Evolutionary conservation across 2,329 filamentous ascomycete species (phyloP), one percentile per base, ranked within the genome.

Genomic region (Gyromitra esculenta): DNA sequence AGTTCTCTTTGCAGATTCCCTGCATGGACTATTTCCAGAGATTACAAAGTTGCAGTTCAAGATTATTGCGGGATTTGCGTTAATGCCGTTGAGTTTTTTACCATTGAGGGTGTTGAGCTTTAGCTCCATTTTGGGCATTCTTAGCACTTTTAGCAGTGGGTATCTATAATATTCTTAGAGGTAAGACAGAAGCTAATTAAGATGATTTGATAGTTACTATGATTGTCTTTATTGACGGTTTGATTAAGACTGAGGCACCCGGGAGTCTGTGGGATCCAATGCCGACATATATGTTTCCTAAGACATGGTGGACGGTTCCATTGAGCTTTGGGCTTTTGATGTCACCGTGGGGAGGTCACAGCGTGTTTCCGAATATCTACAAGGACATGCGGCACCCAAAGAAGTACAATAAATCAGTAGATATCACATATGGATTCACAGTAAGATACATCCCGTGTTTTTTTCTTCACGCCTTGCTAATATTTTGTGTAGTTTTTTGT

Each of bases 1-100:
- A 41, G 92, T 97, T 21, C 88, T 97, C n/a, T 98, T 98, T 83
- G 92, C 93, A 66, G 96, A 98, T 84, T 96, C 92, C 57, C 87
- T 98, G 80, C 86, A 92, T 81, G 88, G 92, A 13, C 85, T 98
- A 21, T 89, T 97, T 65, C 92, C 93, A 0, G 89, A 88, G 0
- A 84, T 92, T 78, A 89, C 88, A 60, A 85, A 92, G 4, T 87
- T 89, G 0, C 85, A 89, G 77, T 98, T 95, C 94, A 98, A 98
- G 84, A 86, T 95, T 41, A 83, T 97, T 39, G 96, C 94, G 83
- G 91, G 92, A 15, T 76, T 93, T 18, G 85, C 97, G 70, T 86
- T 98, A 79, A 86, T 96, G 74, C 92, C 94, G 11, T 86, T 98
- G 67, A 93, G 92, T 81, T 96, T 97, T 82, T 85, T 96, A 43